Evolutionary conservation across 331 rosid genomes (phyloP), one percentile per base, ranked within the genome.

Genomic region (Dryas integrifolia): DNA sequence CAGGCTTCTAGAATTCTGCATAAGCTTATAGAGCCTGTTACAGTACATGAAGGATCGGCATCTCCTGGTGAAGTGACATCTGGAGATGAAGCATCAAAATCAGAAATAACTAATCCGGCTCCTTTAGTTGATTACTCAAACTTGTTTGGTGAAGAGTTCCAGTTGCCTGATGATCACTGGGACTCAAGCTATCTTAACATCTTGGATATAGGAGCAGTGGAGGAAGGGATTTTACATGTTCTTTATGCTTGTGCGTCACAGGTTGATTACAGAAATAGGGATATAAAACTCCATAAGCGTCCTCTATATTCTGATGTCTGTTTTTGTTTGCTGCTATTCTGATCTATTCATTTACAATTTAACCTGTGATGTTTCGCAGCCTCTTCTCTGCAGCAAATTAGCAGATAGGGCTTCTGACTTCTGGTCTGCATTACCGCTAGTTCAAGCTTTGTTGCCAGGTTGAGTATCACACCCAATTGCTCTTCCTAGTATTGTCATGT

Each of bases 391-490:
- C 96, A 83, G 88, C 81, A 88, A 89, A 88, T 78, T 92, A 86
- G 92, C 97, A 24, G 93, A 79, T 86, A 85, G 86, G 78, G 74
- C 86, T 77, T 91, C 90, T 6, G 89, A 90, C 77, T 85, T 92
- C 74, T 88, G 93, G 96, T 83, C 85, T 72, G 90, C 82, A 12
- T 76, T 92, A 72, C 97, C 98, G 7, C 92, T 92, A 74, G 80
- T 92, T 51, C 98, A 92, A 84, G 89, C 98, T 74, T 72, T 90
- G 78, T 90, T 92, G 18, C 97, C 98, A 88, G 98, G 98, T 92
- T 81, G 76, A 74, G 82, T 82, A 40, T 65, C 63, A 16, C 9
- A 38, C 58, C 13, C 56, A 48, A 26, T 16, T 67, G 39, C 16
- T 49, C 41, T 79, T 72, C 56, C 47, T 7, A 24, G 10, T 43